Evolutionary conservation across 2,329 filamentous ascomycete genomes (phyloP).

Genomic region (Periconia digitata): DNA sequence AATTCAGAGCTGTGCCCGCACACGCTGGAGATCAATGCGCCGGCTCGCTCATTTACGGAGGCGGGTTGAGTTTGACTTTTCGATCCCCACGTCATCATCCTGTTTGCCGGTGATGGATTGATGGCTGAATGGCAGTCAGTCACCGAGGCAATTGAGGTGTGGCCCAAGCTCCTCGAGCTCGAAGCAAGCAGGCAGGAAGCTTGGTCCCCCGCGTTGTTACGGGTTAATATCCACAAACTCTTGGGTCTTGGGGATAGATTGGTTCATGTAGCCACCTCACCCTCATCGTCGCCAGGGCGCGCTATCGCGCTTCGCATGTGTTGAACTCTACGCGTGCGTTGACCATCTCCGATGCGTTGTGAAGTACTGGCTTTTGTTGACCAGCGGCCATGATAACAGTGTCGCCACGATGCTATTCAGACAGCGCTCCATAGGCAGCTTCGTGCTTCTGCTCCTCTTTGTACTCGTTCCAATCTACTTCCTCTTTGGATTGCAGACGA

Average conservation of each 20-base stretch:
- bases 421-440: constrained; percentile 6
- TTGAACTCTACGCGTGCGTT: background rate
- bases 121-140: no score
- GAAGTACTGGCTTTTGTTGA: background rate
- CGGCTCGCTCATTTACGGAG: background rate
- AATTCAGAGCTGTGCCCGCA: background rate
- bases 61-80: background rate
- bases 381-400: background rate
- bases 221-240: background rate
- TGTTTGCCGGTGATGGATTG: no score
- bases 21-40: background rate
- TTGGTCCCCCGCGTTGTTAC: background rate
- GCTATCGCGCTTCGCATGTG: no score
- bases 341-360: background rate
- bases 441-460: constrained; percentile 11
- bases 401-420: constrained; percentile 4
- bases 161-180: background rate
- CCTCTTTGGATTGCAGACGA: constrained; percentile 12
- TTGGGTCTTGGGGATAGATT: background rate
- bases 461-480: constrained; percentile 16
- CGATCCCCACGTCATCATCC: background rate
- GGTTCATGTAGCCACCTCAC: background rate
- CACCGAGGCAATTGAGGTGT: no score
- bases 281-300: background rate
- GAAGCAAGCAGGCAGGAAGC: no score